Conservation (phyloP, 2,329 filamentous ascomycete species). For the Sporothrix schenckii region DNA sequence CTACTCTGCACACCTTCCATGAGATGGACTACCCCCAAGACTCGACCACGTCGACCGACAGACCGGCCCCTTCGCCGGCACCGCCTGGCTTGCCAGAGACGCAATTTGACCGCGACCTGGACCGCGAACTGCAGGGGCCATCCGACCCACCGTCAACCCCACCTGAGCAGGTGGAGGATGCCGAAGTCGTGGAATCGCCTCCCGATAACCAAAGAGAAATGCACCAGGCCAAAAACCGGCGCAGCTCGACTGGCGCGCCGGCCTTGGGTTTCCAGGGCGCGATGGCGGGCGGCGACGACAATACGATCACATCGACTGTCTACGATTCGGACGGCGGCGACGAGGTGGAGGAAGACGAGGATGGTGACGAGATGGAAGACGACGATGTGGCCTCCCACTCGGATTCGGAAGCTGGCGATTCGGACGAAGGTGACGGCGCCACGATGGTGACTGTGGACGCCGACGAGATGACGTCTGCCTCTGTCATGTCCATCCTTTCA, state of each 20-base stretch:
- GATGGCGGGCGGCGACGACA: constrained; percentile 51
- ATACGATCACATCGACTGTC: constrained; percentile 74
- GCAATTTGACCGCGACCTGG: constrained; percentile 9
- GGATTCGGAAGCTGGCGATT: constrained; percentile 51
- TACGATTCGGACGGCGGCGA: constrained; percentile 67
- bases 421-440: constrained; percentile 69
- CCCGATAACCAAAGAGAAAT: constrained; percentile 67
- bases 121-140: constrained; percentile 58
- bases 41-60: constrained; percentile 77
- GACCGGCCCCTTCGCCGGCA: constrained; percentile 50
- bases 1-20: constrained; percentile 95
- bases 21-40: constrained; percentile 88
- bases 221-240: constrained; percentile 63
- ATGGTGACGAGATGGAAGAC: constrained; percentile 51
- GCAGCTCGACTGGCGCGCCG: constrained; percentile 62
- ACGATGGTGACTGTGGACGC: constrained; percentile 82
- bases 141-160: constrained; percentile 64
- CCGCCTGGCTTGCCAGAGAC: constrained; percentile 46
- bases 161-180: constrained; percentile 62
- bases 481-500: constrained; percentile 59
- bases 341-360: constrained; percentile 53
- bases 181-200: constrained; percentile 55
- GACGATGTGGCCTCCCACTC: constrained; percentile 46
- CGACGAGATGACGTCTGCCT: constrained; percentile 73
- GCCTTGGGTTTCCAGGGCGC: constrained; percentile 48